Base-by-base conservation (phyloP, 306 rosid genomes). In the Sophora flavescens region DNA sequence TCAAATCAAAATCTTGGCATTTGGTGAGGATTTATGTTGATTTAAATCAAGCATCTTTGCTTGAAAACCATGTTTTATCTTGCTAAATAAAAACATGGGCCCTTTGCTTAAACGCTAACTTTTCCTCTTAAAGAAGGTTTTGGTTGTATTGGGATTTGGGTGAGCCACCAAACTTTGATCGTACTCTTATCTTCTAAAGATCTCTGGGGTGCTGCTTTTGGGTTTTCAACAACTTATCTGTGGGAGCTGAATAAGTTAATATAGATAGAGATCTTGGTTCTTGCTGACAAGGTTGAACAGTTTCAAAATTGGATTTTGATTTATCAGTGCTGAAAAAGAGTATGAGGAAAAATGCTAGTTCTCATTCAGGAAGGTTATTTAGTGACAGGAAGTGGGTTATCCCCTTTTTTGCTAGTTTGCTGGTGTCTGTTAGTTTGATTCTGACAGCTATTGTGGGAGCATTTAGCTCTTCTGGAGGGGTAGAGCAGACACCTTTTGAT, bases 301-400 rank as follows among this genome's bases (percentile, higher is more conserved):
- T 66, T 30, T 42, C 65, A 8, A 39, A 39, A 75, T 45, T 61
- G 16, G 35, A 42, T 36, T 84, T 76, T 76, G 70, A 52, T 77
- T 82, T 68, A 62, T 48, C 16, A 12, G 72, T 52, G 13, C 56
- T 44, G 52, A 47, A 47, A 65, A 76, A 57, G 82, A 88, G 86
- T 72, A 96, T 96, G 99, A 96, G 93, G 98, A 96, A 90, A 84
- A 85, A 89, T 85, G 86, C 72, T 44, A 86, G 84, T 77, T 89
- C 87, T 68, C 91, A 90, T 82, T 84, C 97, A 26, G 92, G 91
- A 80, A 90, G 97, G 86, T 75, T 86, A 26, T 89, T 87, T 70
- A 92, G 97, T 80, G 97, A 96, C 76, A 88, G 92, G 80, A 86
- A 84, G 39, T 96, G 99, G 98, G 78, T 81, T 75, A 77, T 92